Evolutionary conservation across 768 basidiomycete genomes (phyloP), one percentile per base, ranked within the genome.

Genomic region (Boletus subcaerulescens): DNA sequence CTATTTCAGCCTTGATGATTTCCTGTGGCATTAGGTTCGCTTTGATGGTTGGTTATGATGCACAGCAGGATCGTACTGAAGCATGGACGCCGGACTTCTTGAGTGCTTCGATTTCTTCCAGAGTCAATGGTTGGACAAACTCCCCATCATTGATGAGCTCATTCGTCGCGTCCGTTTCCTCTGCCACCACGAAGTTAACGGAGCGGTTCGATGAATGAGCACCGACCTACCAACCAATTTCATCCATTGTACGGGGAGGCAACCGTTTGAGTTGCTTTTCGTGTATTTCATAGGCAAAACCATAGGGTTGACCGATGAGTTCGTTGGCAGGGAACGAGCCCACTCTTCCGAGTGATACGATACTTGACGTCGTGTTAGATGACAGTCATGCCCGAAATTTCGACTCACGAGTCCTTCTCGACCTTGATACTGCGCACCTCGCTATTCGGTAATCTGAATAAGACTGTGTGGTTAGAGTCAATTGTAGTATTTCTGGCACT

Each of bases 91-190:
- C 95, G 45, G 91, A 83, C 48, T 85, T 81, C 66, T 95, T 92
- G 55, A 98, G 72, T 8, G 80, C 77, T 63, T 89, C 83, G 47
- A 99, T 98, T 67, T 98, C 96, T 40, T 83, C 84, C 26, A 83
- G 70, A 3, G 90, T 90, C 55, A 98, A 72, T 29, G 91, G 88
- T 60, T 96, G 92, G 1, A 94, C 88, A 50, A 84, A 82, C 64
- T 85, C 80, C 3, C 86, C 89, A 57, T 96, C 94, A 62, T 90
- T 89, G 22, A 99, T 99, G 4, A 93, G 80, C 65, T 99, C 94
- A 64, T 99, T 99, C 4, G 94, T 99, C 2, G 95, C 96, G 48
- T 90, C 89, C 13, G 95, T 98, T 65, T 98, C 96, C 84, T 95
- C 96, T 96, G 62, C 11, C 36, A 36, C 17, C 11, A 10, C 15